These are phyloP conservation scores for Roridomyces roridus DNA, from an alignment of 768 basidiomycete species.

Conservation along the genomic window DNA sequence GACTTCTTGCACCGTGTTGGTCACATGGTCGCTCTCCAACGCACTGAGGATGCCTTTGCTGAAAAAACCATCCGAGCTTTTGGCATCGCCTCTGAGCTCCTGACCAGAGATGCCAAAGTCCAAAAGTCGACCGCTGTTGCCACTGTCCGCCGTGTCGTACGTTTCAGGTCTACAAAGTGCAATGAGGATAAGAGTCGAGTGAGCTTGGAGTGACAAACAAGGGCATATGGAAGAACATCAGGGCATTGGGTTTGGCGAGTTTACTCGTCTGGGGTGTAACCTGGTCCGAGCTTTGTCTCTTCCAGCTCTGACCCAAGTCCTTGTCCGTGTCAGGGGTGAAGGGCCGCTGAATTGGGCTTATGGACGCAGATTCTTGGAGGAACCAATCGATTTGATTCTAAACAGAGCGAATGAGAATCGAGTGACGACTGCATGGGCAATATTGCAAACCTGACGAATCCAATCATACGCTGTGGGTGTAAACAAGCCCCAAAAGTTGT, in stretches of 20 bases:
- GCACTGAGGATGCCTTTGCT: slow-evolving; percentile 79
- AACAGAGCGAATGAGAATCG: neutral
- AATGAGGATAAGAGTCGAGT: slow-evolving; percentile 1
- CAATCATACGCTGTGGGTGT: slow-evolving; percentile 85
- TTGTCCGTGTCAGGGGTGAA: slow-evolving; percentile 79
- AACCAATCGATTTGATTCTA: slow-evolving; percentile 92
- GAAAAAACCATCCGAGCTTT: slow-evolving; percentile 83
- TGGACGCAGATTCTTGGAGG: slow-evolving; percentile 76
- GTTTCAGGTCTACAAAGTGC: slow-evolving; percentile 66
- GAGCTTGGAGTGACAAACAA: slow-evolving; percentile 53
- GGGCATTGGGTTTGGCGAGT: slow-evolving; percentile 91
- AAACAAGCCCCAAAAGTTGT: slow-evolving; percentile 69
- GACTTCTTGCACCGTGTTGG: slow-evolving; percentile 65
- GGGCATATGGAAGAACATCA: slow-evolving; percentile 99
- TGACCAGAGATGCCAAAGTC: slow-evolving; percentile 71
- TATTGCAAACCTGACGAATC: slow-evolving; percentile 64
- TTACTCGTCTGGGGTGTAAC: slow-evolving; percentile 56
- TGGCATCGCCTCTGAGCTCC: slow-evolving; percentile 67
- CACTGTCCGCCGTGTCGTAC: slow-evolving; percentile 70
- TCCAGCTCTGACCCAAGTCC: slow-evolving; percentile 74
- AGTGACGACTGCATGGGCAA: neutral
- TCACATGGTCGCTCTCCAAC: slow-evolving; percentile 69
- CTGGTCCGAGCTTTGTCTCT: slow-evolving; percentile 61
- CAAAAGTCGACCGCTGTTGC: slow-evolving; percentile 66
- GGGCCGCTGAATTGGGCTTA: slow-evolving; percentile 80